Conservation (phyloP, 495 filamentous ascomycete genomes). For the Penicillium cosmopolitanum region DNA sequence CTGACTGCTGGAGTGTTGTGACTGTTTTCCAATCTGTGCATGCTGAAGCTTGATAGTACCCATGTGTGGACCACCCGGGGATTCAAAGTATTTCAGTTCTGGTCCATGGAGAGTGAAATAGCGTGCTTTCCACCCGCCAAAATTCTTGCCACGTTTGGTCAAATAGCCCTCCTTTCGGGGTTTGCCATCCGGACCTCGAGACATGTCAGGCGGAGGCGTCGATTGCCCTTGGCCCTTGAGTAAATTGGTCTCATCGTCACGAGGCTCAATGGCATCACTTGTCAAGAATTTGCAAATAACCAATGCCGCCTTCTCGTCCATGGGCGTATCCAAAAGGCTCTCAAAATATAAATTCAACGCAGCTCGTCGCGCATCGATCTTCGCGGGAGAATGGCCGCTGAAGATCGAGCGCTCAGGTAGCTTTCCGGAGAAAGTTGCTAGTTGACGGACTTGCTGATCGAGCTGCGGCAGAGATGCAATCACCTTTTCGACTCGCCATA, state of each 20-base stretch:
- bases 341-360: constrained; percentile 87
- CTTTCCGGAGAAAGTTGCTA: constrained; percentile 65
- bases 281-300: constrained; percentile 87
- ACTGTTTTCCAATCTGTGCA: constrained; percentile 93
- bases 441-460: constrained; percentile 77
- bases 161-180: constrained; percentile 87
- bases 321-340: constrained; percentile 74
- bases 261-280: constrained; percentile 78
- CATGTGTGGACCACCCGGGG: constrained; percentile 82
- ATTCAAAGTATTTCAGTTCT: constrained; percentile 87
- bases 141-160: constrained; percentile 96
- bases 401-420: constrained; percentile 87
- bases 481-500: constrained; percentile 95
- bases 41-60: constrained; percentile 90
- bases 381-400: constrained; percentile 90
- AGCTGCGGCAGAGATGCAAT: constrained; percentile 78
- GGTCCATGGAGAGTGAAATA: constrained; percentile 93
- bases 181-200: constrained; percentile 61
- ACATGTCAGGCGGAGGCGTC: constrained; percentile 38
- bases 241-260: constrained; percentile 61
- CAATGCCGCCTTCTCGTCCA: constrained; percentile 79
- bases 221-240: constrained; percentile 51
- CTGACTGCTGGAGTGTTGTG: constrained; percentile 55
- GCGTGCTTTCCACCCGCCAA: constrained; percentile 97
- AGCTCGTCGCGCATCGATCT: constrained; percentile 82